Evolutionary conservation across 2,329 filamentous ascomycete species (phyloP).

Genomic region (Exophiala calicioides): DNA sequence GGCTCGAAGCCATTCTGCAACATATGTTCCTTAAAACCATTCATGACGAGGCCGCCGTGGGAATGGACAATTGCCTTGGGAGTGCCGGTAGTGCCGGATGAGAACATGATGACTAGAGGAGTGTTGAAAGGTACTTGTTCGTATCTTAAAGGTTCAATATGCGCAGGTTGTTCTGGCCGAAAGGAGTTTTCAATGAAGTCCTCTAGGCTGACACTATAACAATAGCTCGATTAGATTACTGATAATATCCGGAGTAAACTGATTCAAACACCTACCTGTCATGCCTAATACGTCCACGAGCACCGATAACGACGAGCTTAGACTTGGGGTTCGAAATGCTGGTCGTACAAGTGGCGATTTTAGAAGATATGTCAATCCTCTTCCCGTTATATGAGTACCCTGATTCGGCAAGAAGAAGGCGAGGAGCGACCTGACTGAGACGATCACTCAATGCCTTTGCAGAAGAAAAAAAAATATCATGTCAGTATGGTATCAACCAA

Average conservation of each 20-base stretch:
- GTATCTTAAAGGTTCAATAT: slow-evolving; percentile 51
- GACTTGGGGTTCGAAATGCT: no score
- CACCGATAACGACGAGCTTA: no score
- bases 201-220: no score
- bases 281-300: not conserved
- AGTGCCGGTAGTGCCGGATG: slow-evolving; percentile 44
- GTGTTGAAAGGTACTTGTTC: slow-evolving; percentile 67
- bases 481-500: no score
- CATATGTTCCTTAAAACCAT: slow-evolving; percentile 58
- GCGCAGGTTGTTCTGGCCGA: no score
- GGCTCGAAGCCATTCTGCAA: slow-evolving; percentile 52
- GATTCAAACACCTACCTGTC: not conserved
- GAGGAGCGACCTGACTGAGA: slow-evolving; percentile 70
- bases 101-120: slow-evolving; percentile 59
- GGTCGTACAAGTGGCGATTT: no score
- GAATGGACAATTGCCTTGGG: slow-evolving; percentile 85
- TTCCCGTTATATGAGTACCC: slow-evolving; percentile 77
- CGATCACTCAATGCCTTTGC: slow-evolving; percentile 53
- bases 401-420: slow-evolving; percentile 79
- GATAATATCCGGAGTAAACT: not conserved
- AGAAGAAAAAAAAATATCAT: no score
- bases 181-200: slow-evolving; percentile 30
- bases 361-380: slow-evolving; percentile 66
- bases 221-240: no score
- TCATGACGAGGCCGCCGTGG: slow-evolving; percentile 40